A percentile compares a stretch with the other conserved stretches of the same genome.
Evolutionary conservation across 139 green algal species (phyloP).

Genomic region (Deuterostichococcus epilithicus): DNA sequence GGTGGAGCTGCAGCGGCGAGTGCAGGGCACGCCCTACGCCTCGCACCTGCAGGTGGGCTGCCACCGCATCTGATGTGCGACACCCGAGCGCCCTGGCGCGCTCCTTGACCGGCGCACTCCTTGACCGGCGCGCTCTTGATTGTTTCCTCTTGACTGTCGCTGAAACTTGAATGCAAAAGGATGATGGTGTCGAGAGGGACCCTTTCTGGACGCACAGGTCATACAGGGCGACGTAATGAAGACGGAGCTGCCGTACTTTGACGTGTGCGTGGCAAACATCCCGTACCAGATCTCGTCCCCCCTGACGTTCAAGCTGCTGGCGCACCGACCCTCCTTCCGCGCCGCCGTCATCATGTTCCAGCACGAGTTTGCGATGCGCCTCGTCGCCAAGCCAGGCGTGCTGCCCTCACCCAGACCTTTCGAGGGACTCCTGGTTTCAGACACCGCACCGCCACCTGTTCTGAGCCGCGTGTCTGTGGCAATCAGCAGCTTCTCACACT

Average conservation of each 20-base stretch:
- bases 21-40: conserved; percentile 83
- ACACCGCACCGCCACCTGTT: too few relatives aligned
- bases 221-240: conserved; percentile 93
- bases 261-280: conserved; percentile 99
- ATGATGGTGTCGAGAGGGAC: too few relatives aligned
- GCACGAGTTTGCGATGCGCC: conserved; percentile 98
- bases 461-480: too few relatives aligned
- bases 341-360: conserved; percentile 99
- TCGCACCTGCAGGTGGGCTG: conserved; percentile 59
- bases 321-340: conserved; percentile 76
- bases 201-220: conserved; percentile 69
- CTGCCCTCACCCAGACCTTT: too few relatives aligned
- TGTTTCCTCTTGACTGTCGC: neutral
- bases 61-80: neutral
- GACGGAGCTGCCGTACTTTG: conserved; percentile 96
- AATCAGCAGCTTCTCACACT: too few relatives aligned
- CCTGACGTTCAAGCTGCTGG: conserved; percentile 97
- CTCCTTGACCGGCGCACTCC: too few relatives aligned
- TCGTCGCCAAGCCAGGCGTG: conserved; percentile 87
- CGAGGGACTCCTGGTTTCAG: too few relatives aligned
- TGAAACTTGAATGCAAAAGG: neutral
- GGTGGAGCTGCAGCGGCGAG: conserved; percentile 88
- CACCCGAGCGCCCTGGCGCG: too few relatives aligned
- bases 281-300: conserved; percentile 99
- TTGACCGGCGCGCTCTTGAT: too few relatives aligned